These are phyloP conservation scores for Nicotiana knightiana DNA, from an alignment of 257 asterid species.

Conservation along the genomic window DNA sequence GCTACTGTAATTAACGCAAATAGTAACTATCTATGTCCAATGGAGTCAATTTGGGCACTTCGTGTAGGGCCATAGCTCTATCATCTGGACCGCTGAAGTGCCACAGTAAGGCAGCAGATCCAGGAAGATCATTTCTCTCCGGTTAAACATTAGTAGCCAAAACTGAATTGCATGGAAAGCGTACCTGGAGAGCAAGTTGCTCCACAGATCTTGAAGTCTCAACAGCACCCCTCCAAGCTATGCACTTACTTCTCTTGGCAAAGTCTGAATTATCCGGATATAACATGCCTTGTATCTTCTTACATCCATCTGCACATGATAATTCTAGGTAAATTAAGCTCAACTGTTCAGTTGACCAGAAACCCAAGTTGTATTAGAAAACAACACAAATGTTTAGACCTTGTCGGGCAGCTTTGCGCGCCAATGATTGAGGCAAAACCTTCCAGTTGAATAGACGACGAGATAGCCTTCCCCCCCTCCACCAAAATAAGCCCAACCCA, in stretches of 20 bases:
- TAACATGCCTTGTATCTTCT: conserved; percentile 68
- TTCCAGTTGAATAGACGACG: conserved; percentile 71
- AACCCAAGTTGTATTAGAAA: conserved; percentile 3
- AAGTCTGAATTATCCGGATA: conserved; percentile 83
- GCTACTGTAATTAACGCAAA: neutral
- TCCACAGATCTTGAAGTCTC: conserved; percentile 74
- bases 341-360: conserved; percentile 17
- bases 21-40: neutral
- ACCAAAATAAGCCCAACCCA: conserved; percentile 81
- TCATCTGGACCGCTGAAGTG: neutral
- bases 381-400: conserved; percentile 40
- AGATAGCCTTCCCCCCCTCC: conserved; percentile 97
- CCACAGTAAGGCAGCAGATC: neutral
- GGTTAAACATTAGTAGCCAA: neutral
- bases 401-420: conserved; percentile 91
- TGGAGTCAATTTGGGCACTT: neutral
- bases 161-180: conserved; percentile 14
- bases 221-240: conserved; percentile 91
- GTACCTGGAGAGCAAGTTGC: conserved; percentile 90
- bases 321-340: conserved; percentile 18
- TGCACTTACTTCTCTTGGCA: conserved; percentile 68
- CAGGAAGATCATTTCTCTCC: neutral
- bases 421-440: conserved; percentile 73
- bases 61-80: neutral
- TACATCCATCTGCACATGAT: conserved; percentile 64